phyloP scores from a whole-genome alignment of 768 basidiomycete species.

The Amanita muscaria region DNA sequence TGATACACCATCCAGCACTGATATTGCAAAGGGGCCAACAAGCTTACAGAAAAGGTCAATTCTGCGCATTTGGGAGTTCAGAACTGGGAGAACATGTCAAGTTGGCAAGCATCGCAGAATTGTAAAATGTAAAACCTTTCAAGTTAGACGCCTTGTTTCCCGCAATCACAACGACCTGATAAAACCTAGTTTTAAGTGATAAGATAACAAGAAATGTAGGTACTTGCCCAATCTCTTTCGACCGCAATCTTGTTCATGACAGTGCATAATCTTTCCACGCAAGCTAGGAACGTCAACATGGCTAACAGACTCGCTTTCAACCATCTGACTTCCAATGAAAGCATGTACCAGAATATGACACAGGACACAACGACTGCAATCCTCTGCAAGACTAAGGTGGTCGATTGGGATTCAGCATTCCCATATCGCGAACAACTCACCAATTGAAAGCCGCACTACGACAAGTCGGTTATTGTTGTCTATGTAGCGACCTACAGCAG shows the following conservation, averaged over 20 bases:
- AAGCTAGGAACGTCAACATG: slow-evolving; percentile 11
- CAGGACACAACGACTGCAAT: slow-evolving; percentile 16
- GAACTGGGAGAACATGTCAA: slow-evolving; percentile 5
- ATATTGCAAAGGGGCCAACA: slow-evolving; percentile 16
- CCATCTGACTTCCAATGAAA: slow-evolving; percentile 2
- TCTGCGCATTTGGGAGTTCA: slow-evolving; percentile 23
- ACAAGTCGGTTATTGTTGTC: slow-evolving; percentile 15
- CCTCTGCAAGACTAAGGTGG: slow-evolving; percentile 14
- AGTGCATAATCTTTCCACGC: slow-evolving; percentile 19
- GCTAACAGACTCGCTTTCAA: slow-evolving; percentile 6
- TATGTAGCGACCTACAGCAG: slow-evolving; percentile 16
- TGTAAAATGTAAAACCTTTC: not conserved
- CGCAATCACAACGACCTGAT: slow-evolving; percentile 8
- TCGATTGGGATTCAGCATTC: not conserved
- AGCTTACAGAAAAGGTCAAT: slow-evolving; percentile 24
- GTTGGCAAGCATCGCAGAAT: not conserved
- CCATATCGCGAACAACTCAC: slow-evolving; percentile 7
- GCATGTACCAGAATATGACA: slow-evolving; percentile 13
- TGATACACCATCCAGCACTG: slow-evolving; percentile 18
- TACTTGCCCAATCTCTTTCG: slow-evolving; percentile 21
- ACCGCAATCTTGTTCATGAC: slow-evolving; percentile 20
- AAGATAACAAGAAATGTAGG: not conserved
- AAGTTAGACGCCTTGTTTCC: slow-evolving; percentile 1
- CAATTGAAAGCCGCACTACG: slow-evolving; percentile 18
- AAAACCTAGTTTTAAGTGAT: not conserved